Base-by-base conservation (phyloP, 2,329 filamentous ascomycete genomes). In the Xylaria sp. region DNA sequence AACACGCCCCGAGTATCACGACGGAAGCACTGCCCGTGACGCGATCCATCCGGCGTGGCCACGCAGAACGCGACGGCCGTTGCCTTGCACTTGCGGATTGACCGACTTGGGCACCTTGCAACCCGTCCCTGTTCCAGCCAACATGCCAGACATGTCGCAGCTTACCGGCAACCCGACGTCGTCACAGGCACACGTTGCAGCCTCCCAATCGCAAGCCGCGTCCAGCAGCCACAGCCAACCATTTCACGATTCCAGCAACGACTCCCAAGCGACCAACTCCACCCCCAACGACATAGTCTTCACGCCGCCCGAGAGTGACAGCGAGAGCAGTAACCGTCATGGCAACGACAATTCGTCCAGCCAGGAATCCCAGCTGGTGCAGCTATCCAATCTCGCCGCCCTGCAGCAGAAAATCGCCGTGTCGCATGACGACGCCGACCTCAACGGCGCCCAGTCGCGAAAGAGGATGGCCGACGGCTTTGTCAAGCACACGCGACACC, bases 401-500 rank as follows among this genome's bases (percentile, higher is more conserved):
- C 77, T 78, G 31, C 81, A 83, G 72, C 77, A 83, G 65, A 81
- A 80, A 71, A 79, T 85, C 70, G 71, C 68, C 10, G 74, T 78
- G 31, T 71, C 73, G 73, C 60, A 78, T 72, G 43, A 73, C 67
- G 64, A 72, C 68, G 33, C 66, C 57, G 58, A 81, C 72, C 67
- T 67, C 60, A 68, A 68, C 27, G 72, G 67, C 9, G 49, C 51
- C 35, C 68, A 73, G 33, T 81, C 83, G 37, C 85, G 87, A 64
- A 96, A 96, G 78, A 85, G 92, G 67, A 94, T 87, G 70, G 90
- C 91, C 33, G 89, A 90, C 71, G 92, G 91, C 41, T 80, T 86
- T 51, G 81, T 93, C 58, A 96, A 93, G 77, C 75, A 81, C 60
- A 64, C 73, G 40, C 70, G 78, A 62, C 63, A 74, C 41, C 67